These are phyloP conservation scores for Dimocarpus longan DNA, from an alignment of 345 rosid genomes.

Conservation along the genomic window DNA sequence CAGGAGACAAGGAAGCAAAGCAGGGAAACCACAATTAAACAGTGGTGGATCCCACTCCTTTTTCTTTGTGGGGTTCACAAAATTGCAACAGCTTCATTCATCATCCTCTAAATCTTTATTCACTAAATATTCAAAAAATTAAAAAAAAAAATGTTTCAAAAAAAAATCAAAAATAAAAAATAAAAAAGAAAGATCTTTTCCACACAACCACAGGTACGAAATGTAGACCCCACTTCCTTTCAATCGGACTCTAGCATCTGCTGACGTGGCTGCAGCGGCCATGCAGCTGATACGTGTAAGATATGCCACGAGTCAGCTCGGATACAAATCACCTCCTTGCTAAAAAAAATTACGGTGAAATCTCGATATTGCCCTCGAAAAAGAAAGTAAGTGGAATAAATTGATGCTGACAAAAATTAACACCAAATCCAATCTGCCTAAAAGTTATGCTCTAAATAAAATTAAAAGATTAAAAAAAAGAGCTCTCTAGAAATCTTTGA, in stretches of 20 bases:
- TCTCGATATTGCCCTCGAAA: constrained; percentile 20
- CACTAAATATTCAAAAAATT: too few species aligned
- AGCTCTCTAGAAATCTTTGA: constrained; percentile 36
- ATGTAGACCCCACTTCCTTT: constrained; percentile 15
- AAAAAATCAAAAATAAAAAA: too few species aligned
- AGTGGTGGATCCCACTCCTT: constrained; percentile 35
- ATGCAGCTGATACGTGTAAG: constrained; percentile 26
- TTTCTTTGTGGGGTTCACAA: constrained; percentile 2
- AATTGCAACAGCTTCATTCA: background rate
- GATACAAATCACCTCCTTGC: constrained; percentile 14
- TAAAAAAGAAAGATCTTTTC: too few species aligned
- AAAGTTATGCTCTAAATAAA: background rate
- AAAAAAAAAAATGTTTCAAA: too few species aligned
- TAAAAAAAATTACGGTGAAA: background rate
- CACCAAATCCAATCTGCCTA: constrained; percentile 15
- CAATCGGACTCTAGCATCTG: constrained; percentile 15
- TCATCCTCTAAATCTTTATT: background rate
- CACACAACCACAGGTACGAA: constrained; percentile 18
- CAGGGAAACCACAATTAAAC: constrained; percentile 42
- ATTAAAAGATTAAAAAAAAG: background rate
- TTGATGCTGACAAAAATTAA: background rate
- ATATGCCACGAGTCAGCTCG: constrained; percentile 25
- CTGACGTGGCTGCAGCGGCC: constrained; percentile 22
- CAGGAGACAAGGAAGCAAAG: constrained; percentile 25
- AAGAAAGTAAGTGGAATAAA: constrained; percentile 12